Conservation (phyloP, 2,329 filamentous ascomycete species). For the Neopestalotiopsis clavispora region DNA sequence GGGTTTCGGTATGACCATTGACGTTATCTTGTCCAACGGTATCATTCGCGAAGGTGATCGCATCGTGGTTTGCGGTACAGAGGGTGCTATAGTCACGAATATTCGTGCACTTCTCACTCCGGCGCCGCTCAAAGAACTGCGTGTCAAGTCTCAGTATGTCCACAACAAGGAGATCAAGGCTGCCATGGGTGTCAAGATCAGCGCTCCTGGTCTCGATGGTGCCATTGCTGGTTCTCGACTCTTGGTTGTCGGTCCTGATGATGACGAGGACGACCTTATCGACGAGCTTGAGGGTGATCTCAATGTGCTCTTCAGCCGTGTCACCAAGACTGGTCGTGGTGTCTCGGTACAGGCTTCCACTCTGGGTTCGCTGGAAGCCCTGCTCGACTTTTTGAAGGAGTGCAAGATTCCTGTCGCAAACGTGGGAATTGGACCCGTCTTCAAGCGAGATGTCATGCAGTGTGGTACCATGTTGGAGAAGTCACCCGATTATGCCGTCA, state of each 20-base stretch:
- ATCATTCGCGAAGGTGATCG: conserved; percentile 92
- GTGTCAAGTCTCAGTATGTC: conserved; percentile 94
- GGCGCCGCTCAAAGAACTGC: conserved; percentile 88
- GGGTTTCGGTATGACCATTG: conserved; percentile 97
- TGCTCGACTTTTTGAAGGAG: conserved; percentile 93
- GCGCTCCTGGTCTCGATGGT: conserved; percentile 91
- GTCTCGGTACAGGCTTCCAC: conserved; percentile 98
- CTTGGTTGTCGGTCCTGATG: conserved; percentile 90
- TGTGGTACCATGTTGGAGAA: conserved; percentile 97
- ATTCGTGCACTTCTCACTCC: conserved; percentile 94
- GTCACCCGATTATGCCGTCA: conserved; percentile 92
- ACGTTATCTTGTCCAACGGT: conserved; percentile 96
- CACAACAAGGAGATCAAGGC: conserved; percentile 99
- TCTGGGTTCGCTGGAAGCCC: conserved; percentile 91
- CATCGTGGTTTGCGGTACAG: conserved; percentile 94
- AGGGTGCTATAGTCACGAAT: conserved; percentile 93
- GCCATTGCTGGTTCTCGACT: conserved; percentile 96
- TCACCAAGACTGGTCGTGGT: conserved; percentile 90
- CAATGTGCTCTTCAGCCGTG: conserved; percentile 86
- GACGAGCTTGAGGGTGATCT: conserved; percentile 97
- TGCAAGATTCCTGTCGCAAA: conserved; percentile 98
- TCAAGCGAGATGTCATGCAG: conserved; percentile 97
- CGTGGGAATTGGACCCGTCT: conserved; percentile 96
- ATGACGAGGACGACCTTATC: conserved; percentile 95
- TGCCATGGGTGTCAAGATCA: conserved; percentile 97